Conservation (phyloP, 2,329 filamentous ascomycete genomes). For the Septoria petroselini region DNA sequence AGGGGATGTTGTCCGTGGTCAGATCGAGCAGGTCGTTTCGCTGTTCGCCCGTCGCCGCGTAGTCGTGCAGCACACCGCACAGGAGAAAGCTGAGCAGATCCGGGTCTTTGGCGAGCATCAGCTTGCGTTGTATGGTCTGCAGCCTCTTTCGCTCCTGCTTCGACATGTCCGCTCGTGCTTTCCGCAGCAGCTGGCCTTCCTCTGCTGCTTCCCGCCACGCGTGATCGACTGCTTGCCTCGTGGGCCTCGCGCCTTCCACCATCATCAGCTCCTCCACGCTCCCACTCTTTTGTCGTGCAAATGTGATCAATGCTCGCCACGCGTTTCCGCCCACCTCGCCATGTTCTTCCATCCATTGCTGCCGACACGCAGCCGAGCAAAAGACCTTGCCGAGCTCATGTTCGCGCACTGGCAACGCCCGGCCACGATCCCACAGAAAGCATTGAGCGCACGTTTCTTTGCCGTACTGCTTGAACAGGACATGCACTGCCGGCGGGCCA, state of each 20-base stretch:
- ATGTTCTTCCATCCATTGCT: constrained; percentile 37
- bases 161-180: not conserved
- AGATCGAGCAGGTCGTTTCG: constrained; percentile 38
- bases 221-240: constrained; percentile 22
- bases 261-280: constrained; percentile 13
- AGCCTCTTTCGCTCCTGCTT: constrained; percentile 20
- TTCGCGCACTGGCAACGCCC: constrained; percentile 42
- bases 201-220: constrained; percentile 27
- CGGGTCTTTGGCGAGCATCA: constrained; percentile 25
- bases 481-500: constrained; percentile 40
- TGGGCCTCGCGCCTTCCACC: constrained; percentile 19
- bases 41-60: constrained; percentile 35
- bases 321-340: constrained; percentile 32
- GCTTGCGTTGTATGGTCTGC: constrained; percentile 16
- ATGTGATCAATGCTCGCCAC: constrained; percentile 32
- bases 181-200: constrained; percentile 18
- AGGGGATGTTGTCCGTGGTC: constrained; percentile 43
- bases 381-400: constrained; percentile 43
- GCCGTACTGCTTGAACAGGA: constrained; percentile 47
- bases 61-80: constrained; percentile 39
- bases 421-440: constrained; percentile 47
- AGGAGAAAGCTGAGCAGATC: constrained; percentile 46
- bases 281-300: constrained; percentile 17
- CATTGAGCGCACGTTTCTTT: constrained; percentile 51
- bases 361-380: constrained; percentile 41